A percentile compares a stretch with the other conserved stretches of the same genome.
phyloP scores from a whole-genome alignment of 768 basidiomycete genomes.

The Agrocybe praecox region DNA sequence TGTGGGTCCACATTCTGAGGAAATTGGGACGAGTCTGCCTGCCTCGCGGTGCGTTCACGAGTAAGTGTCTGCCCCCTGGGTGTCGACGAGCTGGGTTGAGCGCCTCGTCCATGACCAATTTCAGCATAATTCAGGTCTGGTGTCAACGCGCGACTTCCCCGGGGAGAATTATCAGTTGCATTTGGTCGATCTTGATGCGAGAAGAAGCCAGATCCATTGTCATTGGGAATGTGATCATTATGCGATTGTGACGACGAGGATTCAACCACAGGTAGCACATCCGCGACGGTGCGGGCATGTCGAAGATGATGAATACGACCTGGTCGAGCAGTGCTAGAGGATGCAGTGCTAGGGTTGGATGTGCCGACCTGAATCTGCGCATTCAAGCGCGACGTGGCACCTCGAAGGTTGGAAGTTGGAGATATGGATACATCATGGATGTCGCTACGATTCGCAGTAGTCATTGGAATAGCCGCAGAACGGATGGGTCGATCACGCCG shows the following conservation, averaged over 20 bases:
- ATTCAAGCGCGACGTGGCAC: slow-evolving; percentile 36
- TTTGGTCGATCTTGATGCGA: slow-evolving; percentile 48
- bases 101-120: slow-evolving; percentile 73
- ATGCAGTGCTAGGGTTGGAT: slow-evolving; percentile 32
- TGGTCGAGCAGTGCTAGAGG: slow-evolving; percentile 40
- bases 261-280: slow-evolving; percentile 65
- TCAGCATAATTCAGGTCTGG: slow-evolving; percentile 79
- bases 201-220: slow-evolving; percentile 61
- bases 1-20: slow-evolving; percentile 2
- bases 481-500: slow-evolving; percentile 34
- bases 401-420: slow-evolving; percentile 33
- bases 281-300: slow-evolving; percentile 35
- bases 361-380: slow-evolving; percentile 35
- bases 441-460: slow-evolving; percentile 7
- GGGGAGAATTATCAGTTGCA: slow-evolving; percentile 31
- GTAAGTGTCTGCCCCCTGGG: slow-evolving; percentile 11
- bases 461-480: slow-evolving; percentile 24
- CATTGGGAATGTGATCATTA: slow-evolving; percentile 61
- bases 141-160: slow-evolving; percentile 59
- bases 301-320: slow-evolving; percentile 31
- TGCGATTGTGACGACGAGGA: slow-evolving; percentile 59
- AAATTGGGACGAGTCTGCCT: slow-evolving; percentile 12
- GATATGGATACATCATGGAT: slow-evolving; percentile 16
- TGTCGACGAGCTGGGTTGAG: slow-evolving; percentile 23
- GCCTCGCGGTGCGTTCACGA: slow-evolving; percentile 20